Conservation (phyloP, 2,329 filamentous ascomycete species). For the Exophiala xenobiotica region DNA sequence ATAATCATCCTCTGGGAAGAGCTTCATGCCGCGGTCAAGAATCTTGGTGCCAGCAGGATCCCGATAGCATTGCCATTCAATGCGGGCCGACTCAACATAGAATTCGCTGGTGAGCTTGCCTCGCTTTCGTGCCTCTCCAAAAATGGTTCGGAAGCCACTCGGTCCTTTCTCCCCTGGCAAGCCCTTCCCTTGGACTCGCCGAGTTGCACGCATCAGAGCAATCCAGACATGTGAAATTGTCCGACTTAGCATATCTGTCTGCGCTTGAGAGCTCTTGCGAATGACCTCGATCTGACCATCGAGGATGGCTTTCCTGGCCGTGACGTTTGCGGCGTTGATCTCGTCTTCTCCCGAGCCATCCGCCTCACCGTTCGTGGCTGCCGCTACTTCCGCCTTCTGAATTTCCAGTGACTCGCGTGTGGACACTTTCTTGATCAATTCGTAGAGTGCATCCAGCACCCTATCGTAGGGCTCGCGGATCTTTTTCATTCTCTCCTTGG, state of each 20-base stretch:
- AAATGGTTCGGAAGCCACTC: conserved; percentile 76
- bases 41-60: conserved; percentile 91
- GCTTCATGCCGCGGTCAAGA: conserved; percentile 86
- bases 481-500: conserved; percentile 63
- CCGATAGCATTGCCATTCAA: conserved; percentile 95
- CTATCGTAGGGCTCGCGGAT: conserved; percentile 82
- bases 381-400: conserved; percentile 54
- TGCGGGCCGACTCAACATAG: conserved; percentile 86
- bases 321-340: conserved; percentile 49
- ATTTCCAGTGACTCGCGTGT: conserved; percentile 64
- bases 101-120: conserved; percentile 91
- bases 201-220: conserved; percentile 87
- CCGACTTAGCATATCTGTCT: conserved; percentile 73
- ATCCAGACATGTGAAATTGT: conserved; percentile 95
- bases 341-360: conserved; percentile 49
- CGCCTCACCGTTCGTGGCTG: conserved; percentile 38
- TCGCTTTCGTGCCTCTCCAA: conserved; percentile 80
- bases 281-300: conserved; percentile 57
- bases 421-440: conserved; percentile 70
- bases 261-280: conserved; percentile 66
- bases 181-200: conserved; percentile 83
- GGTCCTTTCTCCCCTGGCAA: conserved; percentile 64
- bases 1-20: conserved; percentile 89
- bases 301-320: conserved; percentile 54
- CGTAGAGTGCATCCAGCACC: conserved; percentile 83